Evolutionary conservation across 805 yeast genomes (phyloP).

Genomic region (Saturnispora silvae): DNA sequence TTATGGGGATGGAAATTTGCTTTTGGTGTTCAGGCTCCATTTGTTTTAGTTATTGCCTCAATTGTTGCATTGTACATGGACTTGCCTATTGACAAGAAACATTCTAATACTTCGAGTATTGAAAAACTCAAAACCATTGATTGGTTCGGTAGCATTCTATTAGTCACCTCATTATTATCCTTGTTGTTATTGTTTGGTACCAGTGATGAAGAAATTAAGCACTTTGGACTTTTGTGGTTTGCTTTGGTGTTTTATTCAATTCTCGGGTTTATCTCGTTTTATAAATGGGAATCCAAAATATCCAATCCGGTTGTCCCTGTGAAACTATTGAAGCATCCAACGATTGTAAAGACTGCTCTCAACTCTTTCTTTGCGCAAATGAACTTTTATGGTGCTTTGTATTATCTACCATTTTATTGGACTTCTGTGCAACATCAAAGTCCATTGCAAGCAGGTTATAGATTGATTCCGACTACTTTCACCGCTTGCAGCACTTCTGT

Average conservation of each 20-base stretch:
- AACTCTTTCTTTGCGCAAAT: slow-evolving; percentile 62
- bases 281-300: slow-evolving; percentile 3
- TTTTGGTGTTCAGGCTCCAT: slow-evolving; percentile 41
- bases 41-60: slow-evolving; percentile 32
- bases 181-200: slow-evolving; percentile 54
- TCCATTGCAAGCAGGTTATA: slow-evolving; percentile 26
- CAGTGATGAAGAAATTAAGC: slow-evolving; percentile 45
- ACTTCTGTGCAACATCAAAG: slow-evolving; percentile 15
- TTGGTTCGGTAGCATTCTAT: slow-evolving; percentile 46
- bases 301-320: slow-evolving; percentile 55
- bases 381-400: slow-evolving; percentile 50
- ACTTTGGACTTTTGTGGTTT: slow-evolving; percentile 35
- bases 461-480: slow-evolving; percentile 45
- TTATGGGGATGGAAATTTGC: slow-evolving; percentile 57
- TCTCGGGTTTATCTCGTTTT: slow-evolving; percentile 6
- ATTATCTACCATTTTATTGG: slow-evolving; percentile 58
- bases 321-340: slow-evolving; percentile 41
- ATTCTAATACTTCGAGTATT: slow-evolving; percentile 15
- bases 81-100: slow-evolving; percentile 19
- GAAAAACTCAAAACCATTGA: slow-evolving; percentile 33
- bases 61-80: slow-evolving; percentile 29
- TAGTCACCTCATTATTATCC: slow-evolving; percentile 44
- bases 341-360: slow-evolving; percentile 52
- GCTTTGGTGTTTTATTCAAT: background rate
- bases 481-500: slow-evolving; percentile 61